A percentile compares a stretch with the other conserved stretches of the same genome.
phyloP scores from a whole-genome alignment of 371 early-diverging fungal genomes.

The Rhizopus microsporus region DNA sequence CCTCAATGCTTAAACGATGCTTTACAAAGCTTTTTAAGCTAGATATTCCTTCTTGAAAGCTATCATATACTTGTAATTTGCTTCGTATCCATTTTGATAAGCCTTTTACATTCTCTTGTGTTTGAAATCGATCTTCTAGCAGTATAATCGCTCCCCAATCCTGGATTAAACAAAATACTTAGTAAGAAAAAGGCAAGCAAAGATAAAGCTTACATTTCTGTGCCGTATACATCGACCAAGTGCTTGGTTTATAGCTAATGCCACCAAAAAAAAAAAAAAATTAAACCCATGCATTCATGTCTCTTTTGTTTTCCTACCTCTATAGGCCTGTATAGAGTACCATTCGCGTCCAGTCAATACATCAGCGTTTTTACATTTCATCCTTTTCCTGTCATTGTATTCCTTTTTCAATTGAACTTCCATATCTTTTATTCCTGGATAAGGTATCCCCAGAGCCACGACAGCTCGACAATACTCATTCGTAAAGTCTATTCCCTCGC shows the following conservation, averaged over 20 bases:
- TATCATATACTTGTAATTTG: slow-evolving; percentile 22
- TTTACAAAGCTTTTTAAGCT: slow-evolving; percentile 34
- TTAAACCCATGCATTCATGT: neutral
- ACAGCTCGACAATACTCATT: slow-evolving; percentile 90
- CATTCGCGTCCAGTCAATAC: slow-evolving; percentile 33
- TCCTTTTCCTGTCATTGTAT: slow-evolving; percentile 36
- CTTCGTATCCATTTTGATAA: slow-evolving; percentile 76
- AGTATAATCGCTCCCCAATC: slow-evolving; percentile 67
- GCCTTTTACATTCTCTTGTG: slow-evolving; percentile 34
- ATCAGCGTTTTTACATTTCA: neutral
- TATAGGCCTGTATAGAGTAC: slow-evolving; percentile 85
- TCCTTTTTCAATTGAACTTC: slow-evolving; percentile 41
- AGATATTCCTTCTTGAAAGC: slow-evolving; percentile 44
- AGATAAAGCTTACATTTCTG: slow-evolving; percentile 54
- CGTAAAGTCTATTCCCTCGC: slow-evolving; percentile 95
- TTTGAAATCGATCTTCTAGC: slow-evolving; percentile 58
- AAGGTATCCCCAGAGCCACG: slow-evolving; percentile 92
- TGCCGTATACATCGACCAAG: slow-evolving; percentile 95
- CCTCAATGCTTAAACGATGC: slow-evolving; percentile 1
- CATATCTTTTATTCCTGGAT: slow-evolving; percentile 57
- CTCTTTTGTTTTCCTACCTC: slow-evolving; percentile 32
- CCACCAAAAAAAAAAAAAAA: neutral
- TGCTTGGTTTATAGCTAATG: slow-evolving; percentile 90
- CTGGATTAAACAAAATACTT: slow-evolving; percentile 9
- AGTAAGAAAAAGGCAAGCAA: neutral